Conservation (phyloP, 352 stramenopile genomes). For the Salisapilia sapeloensis region DNA sequence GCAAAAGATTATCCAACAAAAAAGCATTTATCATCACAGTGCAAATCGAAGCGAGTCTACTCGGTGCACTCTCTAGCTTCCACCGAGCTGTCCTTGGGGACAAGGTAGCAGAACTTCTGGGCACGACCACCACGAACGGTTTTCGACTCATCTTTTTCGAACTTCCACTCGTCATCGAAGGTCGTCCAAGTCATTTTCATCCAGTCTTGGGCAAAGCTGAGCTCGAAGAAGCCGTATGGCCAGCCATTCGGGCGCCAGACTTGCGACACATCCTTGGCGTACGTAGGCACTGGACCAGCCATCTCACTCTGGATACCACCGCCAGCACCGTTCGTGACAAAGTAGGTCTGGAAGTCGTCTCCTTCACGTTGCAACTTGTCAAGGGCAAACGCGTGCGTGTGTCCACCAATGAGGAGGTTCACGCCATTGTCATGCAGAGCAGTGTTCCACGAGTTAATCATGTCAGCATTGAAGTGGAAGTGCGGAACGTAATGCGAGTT, state of each 20-base stretch:
- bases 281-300: slow-evolving; percentile 24
- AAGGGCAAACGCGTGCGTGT: slow-evolving; percentile 46
- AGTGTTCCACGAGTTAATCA: slow-evolving; percentile 46
- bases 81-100: slow-evolving; percentile 42
- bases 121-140: slow-evolving; percentile 29
- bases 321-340: slow-evolving; percentile 51
- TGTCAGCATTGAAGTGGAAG: slow-evolving; percentile 43
- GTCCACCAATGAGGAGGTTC: slow-evolving; percentile 51
- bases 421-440: slow-evolving; percentile 24
- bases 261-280: slow-evolving; percentile 19
- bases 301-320: slow-evolving; percentile 61
- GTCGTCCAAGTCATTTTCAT: slow-evolving; percentile 48
- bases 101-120: slow-evolving; percentile 46
- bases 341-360: slow-evolving; percentile 46
- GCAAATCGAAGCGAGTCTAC: no score
- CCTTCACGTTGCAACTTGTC: slow-evolving; percentile 34
- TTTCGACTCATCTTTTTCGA: slow-evolving; percentile 12
- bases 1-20: no score
- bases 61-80: no score
- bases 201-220: slow-evolving; percentile 36
- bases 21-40: no score
- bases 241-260: slow-evolving; percentile 32
- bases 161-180: slow-evolving; percentile 46
- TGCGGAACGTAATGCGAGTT: slow-evolving; percentile 65
- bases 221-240: slow-evolving; percentile 55